Conservation (phyloP, 176 grass and related monocot species). For the Ensete glaucum region DNA sequence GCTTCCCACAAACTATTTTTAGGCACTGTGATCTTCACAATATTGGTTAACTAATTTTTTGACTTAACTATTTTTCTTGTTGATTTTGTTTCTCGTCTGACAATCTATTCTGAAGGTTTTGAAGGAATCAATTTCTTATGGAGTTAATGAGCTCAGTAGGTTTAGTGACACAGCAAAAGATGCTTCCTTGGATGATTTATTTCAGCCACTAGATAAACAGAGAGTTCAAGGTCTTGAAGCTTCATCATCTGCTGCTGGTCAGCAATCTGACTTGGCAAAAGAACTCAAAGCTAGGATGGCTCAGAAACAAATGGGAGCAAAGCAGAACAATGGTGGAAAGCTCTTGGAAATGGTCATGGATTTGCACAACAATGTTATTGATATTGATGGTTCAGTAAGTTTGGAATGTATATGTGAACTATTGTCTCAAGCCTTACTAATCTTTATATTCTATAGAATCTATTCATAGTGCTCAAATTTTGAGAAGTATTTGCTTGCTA, state of each 20-base stretch:
- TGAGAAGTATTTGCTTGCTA: neutral
- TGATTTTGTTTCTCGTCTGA: conserved; percentile 13
- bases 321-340: conserved; percentile 48
- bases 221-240: conserved; percentile 54
- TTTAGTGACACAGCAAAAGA: conserved; percentile 91
- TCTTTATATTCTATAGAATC: neutral
- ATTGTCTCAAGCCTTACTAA: neutral
- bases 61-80: conserved; percentile 4
- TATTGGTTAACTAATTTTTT: neutral
- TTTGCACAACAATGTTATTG: conserved; percentile 43
- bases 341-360: conserved; percentile 48
- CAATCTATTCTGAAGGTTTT: conserved; percentile 30
- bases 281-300: conserved; percentile 61
- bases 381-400: conserved; percentile 64
- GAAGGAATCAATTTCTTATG: conserved; percentile 37
- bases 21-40: neutral
- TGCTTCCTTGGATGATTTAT: conserved; percentile 82
- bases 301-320: conserved; percentile 58
- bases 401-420: neutral
- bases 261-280: conserved; percentile 52
- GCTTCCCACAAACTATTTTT: neutral
- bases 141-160: conserved; percentile 44
- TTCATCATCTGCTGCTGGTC: conserved; percentile 62
- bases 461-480: no score
- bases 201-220: conserved; percentile 59